A percentile compares a stretch with the other conserved stretches of the same genome.
phyloP scores from a whole-genome alignment of 768 basidiomycete species.

The Podaxis sp. region DNA sequence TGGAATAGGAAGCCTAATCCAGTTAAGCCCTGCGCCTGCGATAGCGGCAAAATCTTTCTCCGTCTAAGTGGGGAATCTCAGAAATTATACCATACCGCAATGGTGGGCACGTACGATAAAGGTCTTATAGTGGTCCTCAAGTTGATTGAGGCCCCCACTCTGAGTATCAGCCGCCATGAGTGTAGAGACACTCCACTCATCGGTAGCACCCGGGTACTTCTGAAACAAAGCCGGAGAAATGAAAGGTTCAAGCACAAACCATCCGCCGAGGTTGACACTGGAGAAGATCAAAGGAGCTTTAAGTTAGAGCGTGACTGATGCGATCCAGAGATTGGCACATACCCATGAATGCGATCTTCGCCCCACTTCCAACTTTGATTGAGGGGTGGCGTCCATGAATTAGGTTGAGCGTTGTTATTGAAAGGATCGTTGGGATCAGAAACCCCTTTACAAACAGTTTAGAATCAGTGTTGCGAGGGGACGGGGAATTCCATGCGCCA shows the following conservation, averaged over 20 bases:
- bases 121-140: conserved; percentile 81
- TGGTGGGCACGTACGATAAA: conserved; percentile 63
- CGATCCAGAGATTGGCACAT: conserved; percentile 17
- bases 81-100: neutral
- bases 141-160: conserved; percentile 49
- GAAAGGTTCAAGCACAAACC: conserved; percentile 73
- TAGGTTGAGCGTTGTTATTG: conserved; percentile 71
- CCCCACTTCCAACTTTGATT: conserved; percentile 75
- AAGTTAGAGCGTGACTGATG: neutral
- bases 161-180: conserved; percentile 59
- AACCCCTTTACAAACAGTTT: conserved; percentile 44
- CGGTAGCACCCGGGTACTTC: conserved; percentile 59
- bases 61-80: conserved; percentile 47
- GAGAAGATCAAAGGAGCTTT: conserved; percentile 6
- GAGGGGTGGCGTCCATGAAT: conserved; percentile 79
- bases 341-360: conserved; percentile 63
- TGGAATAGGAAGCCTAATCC: conserved; percentile 79
- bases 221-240: conserved; percentile 71
- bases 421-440: conserved; percentile 71
- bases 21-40: conserved; percentile 86
- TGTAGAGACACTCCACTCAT: conserved; percentile 74
- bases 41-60: conserved; percentile 91
- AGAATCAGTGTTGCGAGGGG: neutral
- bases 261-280: conserved; percentile 78
- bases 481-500: neutral